Evolutionary conservation across 108 stramenopile species (phyloP), one percentile per base, ranked within the genome.

Genomic region (Stephanodiscus minutulus): DNA sequence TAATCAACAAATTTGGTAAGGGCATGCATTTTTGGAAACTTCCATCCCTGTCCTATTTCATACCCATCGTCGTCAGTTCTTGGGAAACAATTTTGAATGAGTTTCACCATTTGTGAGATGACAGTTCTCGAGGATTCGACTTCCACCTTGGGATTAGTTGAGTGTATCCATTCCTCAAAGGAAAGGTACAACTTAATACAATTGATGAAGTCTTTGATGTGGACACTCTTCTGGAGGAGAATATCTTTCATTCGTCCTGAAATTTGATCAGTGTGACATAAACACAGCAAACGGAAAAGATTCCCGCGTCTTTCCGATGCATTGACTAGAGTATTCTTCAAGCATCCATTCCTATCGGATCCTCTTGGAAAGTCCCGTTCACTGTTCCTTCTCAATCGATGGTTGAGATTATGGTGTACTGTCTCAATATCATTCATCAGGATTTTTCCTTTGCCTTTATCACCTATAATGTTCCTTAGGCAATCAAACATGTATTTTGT

Each of bases 321-420:
- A 20, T 52, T 52, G 22, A 52, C 50, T 18, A 24, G 50, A 24
- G 50, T 52, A 52, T 52, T 52, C 24, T 52, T 52, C 50, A 52
- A 52, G 50, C 20, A 52, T 52, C 50, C 50, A 20, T 21, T 52
- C 24, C 17, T 18, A 52, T 21, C 28, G 0, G 59, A 36, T 20
- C 59, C 35, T 25, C 59, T 24, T 21, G 25, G 59, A 18, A 60
- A 20, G 28, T 60, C 59, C 6, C 25, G 20, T 21, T 60, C 59
- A 37, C 59, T 60, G 25, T 60, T 60, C 25, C 59, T 60, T 28
- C 20, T 36, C 24, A 36, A 20, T 20, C 20, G 24, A 20, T 27
- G 20, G 36, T 60, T 24, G 25, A 60, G 18, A 18, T 60, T 60
- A 24, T 37, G 59, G 59, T 60, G 59, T 20, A 60, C 5, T 20